Evolutionary conservation across 2,329 filamentous ascomycete genomes (phyloP), one percentile per base, ranked within the genome.

Genomic region (Lachnellula occidentalis): DNA sequence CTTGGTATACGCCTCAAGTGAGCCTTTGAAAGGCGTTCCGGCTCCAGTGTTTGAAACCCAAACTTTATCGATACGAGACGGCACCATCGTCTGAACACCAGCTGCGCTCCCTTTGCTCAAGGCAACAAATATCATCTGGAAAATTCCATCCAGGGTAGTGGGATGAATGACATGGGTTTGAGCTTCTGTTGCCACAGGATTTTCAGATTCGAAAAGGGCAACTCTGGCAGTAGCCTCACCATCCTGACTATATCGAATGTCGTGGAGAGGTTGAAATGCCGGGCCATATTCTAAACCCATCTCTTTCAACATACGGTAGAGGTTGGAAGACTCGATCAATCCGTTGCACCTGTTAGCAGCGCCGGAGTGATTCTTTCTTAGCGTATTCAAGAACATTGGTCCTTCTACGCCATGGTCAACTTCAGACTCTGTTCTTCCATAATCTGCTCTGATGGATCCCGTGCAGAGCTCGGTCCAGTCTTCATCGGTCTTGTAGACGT

Each of bases 131-230:
- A 45, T 22, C 19, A 41, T 15, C 8, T 76, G 74, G 15, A 75
- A 62, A 53, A 75, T 62, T 4, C 69, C 58, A 54, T 80, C 77
- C 3, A 78, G 59, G 45, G 76, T 71, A 0, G 73, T 66, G 0
- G 78, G 72, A 31, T 76, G 75, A 6, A 78, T 58, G 49, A 73
- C 67, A n/a, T 74, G 71, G 14, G 4, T 3, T 14, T 46, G 41
- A 15, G 17, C 9, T 43, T 17, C 41, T 6, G 12, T 24, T 24
- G 9, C 36, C 17, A 12, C 17, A 39, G 21, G 27, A 4, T 3
- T 39, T 17, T 17, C 14, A 39, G 15, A 7, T 0, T 45, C 14
- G 9, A 34, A 36, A 21, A 45, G n/a, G 12, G 17, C 19, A 22
- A 48, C 22, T 9, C 17, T 36, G 9, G 43, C 42, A 3, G 21